Conservation (phyloP, 2,329 filamentous ascomycete species). For the Fusarium subglutinans region DNA sequence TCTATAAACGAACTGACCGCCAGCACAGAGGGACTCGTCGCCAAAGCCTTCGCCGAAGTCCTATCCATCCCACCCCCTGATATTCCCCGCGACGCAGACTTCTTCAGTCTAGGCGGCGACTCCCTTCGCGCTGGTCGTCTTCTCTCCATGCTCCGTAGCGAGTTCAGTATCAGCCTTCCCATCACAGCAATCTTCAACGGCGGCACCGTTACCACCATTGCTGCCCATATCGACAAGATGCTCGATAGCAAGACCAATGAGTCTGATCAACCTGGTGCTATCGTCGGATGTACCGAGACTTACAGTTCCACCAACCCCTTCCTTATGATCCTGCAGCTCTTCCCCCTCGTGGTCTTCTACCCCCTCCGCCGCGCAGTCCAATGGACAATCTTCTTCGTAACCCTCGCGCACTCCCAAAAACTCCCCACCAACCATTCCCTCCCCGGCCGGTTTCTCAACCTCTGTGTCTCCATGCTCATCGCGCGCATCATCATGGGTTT, state of each 20-base stretch:
- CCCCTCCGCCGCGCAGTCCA: background rate
- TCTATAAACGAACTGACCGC: background rate
- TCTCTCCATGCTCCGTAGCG: background rate
- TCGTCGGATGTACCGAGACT: background rate
- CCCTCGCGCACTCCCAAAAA: slow-evolving; percentile 1
- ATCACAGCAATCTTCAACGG: slow-evolving; percentile 6
- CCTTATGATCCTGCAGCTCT: background rate
- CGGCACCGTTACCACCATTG: background rate
- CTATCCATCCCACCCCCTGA: background rate
- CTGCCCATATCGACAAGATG: background rate
- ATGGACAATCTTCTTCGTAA: slow-evolving; percentile 11
- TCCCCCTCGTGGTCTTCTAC: background rate
- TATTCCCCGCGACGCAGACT: background rate
- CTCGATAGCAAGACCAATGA: background rate
- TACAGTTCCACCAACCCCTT: background rate
- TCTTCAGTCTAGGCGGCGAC: slow-evolving; percentile 1
- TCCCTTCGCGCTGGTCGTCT: background rate
- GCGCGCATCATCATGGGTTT: background rate
- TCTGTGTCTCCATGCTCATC: background rate
- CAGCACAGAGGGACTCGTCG: background rate
- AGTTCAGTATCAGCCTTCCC: background rate
- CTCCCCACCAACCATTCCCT: background rate
- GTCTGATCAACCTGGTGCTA: rapidly evolving
- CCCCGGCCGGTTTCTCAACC: background rate
- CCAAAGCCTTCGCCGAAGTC: background rate